Evolutionary conservation across 768 basidiomycete genomes (phyloP).

Genomic region (Wakefieldia striispora): DNA sequence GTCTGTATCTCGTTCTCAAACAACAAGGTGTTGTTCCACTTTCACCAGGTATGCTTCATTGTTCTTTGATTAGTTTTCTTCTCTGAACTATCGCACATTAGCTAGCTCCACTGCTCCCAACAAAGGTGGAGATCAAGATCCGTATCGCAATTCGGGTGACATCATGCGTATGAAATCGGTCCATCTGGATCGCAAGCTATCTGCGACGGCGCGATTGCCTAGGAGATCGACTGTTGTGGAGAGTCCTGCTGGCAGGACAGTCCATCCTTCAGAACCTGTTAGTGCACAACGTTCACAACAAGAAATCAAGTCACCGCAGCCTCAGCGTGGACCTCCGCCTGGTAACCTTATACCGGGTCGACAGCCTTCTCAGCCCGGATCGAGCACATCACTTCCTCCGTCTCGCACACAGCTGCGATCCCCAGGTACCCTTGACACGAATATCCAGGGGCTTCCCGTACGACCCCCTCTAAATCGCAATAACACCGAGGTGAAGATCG

Average conservation of each 20-base stretch:
- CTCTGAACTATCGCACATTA: slow-evolving; percentile 13
- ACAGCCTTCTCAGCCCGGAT: slow-evolving; percentile 33
- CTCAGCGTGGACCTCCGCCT: slow-evolving; percentile 38
- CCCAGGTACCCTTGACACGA: slow-evolving; percentile 35
- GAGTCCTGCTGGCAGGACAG: slow-evolving; percentile 85
- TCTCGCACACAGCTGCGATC: slow-evolving; percentile 41
- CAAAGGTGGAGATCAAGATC: slow-evolving; percentile 53
- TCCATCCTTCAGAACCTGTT: slow-evolving; percentile 64
- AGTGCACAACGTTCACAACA: slow-evolving; percentile 48
- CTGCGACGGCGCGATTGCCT: slow-evolving; percentile 87
- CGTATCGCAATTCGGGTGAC: slow-evolving; percentile 83
- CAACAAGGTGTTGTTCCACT: slow-evolving; percentile 89
- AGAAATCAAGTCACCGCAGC: slow-evolving; percentile 37
- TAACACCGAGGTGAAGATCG: slow-evolving; percentile 86
- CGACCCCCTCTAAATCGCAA: slow-evolving; percentile 73
- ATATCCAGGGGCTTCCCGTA: slow-evolving; percentile 42
- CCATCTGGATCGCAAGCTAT: slow-evolving; percentile 92
- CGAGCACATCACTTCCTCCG: slow-evolving; percentile 32
- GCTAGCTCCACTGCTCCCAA: slow-evolving; percentile 34
- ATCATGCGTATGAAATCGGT: slow-evolving; percentile 95
- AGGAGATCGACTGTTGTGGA: slow-evolving; percentile 96
- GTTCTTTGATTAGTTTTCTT: slow-evolving; percentile 4
- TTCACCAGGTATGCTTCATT: slow-evolving; percentile 57
- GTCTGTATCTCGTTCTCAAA: slow-evolving; percentile 84
- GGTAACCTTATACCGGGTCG: slow-evolving; percentile 35